Evolutionary conservation across 495 filamentous ascomycete species (phyloP).

Genomic region (Evernia prunastri): DNA sequence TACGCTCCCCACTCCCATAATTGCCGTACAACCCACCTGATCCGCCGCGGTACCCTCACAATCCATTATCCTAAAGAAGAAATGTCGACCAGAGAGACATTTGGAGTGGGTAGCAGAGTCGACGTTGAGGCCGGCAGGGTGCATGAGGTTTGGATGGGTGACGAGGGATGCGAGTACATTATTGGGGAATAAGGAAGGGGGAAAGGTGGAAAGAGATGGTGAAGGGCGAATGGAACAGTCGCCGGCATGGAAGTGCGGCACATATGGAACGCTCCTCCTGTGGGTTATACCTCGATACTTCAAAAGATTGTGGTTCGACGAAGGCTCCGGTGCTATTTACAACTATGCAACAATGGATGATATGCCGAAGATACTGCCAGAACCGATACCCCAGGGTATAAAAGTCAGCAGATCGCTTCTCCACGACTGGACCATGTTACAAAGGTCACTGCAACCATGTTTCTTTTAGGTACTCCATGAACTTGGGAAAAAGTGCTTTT

Average conservation of each 20-base stretch:
- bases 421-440: not conserved
- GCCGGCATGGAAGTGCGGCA: not conserved
- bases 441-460: not conserved
- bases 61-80: constrained; percentile 67
- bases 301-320: not conserved
- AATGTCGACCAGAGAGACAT: constrained; percentile 56
- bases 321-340: not conserved
- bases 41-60: constrained; percentile 62
- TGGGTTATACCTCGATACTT: not conserved
- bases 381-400: not conserved
- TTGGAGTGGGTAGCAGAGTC: constrained; percentile 59
- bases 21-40: constrained; percentile 69
- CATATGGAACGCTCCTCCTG: not conserved
- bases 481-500: not conserved
- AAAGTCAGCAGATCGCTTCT: not conserved
- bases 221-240: not conserved
- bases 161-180: constrained; percentile 74
- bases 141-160: constrained; percentile 82
- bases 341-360: not conserved
- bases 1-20: constrained; percentile 70
- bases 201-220: too few species aligned
- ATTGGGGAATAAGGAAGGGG: constrained; percentile 50
- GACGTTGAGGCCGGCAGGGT: constrained; percentile 65
- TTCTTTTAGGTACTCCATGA: not conserved
- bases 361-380: not conserved